Evolutionary conservation across 1,139 yeast species (phyloP).

Genomic region (Suhomyces chickasaworum): DNA sequence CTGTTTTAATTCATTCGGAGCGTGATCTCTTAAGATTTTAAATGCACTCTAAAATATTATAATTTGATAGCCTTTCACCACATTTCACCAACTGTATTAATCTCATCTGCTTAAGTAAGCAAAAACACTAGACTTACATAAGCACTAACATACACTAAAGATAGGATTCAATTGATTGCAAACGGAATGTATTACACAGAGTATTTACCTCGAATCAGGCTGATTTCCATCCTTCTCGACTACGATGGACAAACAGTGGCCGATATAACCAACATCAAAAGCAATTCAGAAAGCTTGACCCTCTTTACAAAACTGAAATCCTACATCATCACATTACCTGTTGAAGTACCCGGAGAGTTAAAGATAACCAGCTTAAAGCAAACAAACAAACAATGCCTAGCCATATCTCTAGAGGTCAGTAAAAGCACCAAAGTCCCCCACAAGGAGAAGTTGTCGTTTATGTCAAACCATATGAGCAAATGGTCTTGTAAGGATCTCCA

Average conservation of each 20-base stretch:
- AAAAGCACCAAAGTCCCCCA: constrained; percentile 11
- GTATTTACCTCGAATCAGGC: constrained; percentile 40
- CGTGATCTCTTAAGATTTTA: no score
- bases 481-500: constrained; percentile 48
- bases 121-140: no score
- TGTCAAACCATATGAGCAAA: constrained; percentile 15
- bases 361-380: constrained; percentile 16
- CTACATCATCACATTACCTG: constrained; percentile 10
- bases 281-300: constrained; percentile 4
- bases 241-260: constrained; percentile 17
- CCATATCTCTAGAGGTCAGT: constrained; percentile 6
- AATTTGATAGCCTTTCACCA: no score
- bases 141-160: not conserved
- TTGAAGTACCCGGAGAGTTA: constrained; percentile 8
- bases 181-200: constrained; percentile 38
- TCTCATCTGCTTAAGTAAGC: no score
- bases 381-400: constrained; percentile 7
- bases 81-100: no score
- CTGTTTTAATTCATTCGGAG: no score
- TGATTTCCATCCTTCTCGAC: constrained; percentile 33
- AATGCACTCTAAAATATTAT: no score
- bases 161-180: not conserved
- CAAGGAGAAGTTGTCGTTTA: constrained; percentile 4
- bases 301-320: constrained; percentile 1
- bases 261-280: constrained; percentile 15